A percentile compares a stretch with the other conserved stretches of the same genome.
Evolutionary conservation across 2,329 filamentous ascomycete species (phyloP).

Genomic region (Mycosphaerelloides madeirae): DNA sequence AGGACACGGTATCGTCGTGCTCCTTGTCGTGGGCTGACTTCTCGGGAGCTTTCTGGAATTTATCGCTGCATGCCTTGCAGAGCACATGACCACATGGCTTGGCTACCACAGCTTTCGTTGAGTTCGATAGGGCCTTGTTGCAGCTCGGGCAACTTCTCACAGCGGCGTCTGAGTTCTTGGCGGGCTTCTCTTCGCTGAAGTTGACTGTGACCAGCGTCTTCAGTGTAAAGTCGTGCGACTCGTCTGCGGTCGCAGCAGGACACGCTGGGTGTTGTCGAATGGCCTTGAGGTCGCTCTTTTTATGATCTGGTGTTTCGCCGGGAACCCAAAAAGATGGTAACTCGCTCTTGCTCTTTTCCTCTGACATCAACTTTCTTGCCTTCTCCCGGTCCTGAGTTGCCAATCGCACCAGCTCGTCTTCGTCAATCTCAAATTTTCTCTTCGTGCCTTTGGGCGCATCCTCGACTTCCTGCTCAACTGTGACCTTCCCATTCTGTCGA

Average conservation of each 20-base stretch:
- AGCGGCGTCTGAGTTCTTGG: constrained; percentile 35
- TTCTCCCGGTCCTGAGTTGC: constrained; percentile 65
- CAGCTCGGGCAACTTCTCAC: constrained; percentile 73
- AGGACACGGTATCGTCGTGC: constrained; percentile 53
- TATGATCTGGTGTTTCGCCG: constrained; percentile 64
- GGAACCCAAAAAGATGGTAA: constrained; percentile 92
- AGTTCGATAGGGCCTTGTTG: constrained; percentile 75
- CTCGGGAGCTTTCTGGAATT: constrained; percentile 68
- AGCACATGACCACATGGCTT: constrained; percentile 90
- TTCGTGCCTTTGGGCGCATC: constrained; percentile 50
- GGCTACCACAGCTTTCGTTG: constrained; percentile 73
- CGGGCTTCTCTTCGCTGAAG: constrained; percentile 67
- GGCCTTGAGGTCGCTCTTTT: constrained; percentile 46
- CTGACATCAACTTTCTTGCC: constrained; percentile 59
- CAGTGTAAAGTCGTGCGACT: constrained; percentile 69
- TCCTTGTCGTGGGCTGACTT: constrained; percentile 53
- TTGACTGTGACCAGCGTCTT: constrained; percentile 70
- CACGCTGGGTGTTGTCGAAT: constrained; percentile 60
- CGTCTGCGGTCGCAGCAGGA: constrained; percentile 63
- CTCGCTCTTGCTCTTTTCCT: constrained; percentile 64
- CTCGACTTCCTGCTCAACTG: constrained; percentile 26
- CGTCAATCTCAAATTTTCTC: constrained; percentile 76
- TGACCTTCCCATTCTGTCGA: constrained; percentile 33
- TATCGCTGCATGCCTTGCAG: constrained; percentile 76
- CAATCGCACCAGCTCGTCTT: constrained; percentile 67